phyloP scores from a whole-genome alignment of 1,284 basidiomycete species.

The Violaceomyces palustris region DNA sequence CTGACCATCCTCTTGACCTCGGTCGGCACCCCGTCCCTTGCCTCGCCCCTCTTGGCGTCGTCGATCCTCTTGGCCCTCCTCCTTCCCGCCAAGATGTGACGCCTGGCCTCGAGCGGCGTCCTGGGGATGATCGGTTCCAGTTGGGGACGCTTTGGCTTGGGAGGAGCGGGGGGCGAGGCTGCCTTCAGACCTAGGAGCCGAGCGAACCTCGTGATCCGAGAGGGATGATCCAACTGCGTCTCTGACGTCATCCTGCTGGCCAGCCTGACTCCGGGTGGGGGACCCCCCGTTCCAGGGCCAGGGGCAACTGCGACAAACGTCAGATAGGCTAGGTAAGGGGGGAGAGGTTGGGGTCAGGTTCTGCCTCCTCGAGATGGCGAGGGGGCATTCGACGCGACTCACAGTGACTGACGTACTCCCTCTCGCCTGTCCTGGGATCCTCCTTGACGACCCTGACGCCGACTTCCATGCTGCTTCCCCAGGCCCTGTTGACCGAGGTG shows the following conservation, averaged over 20 bases:
- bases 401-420: slow-evolving; percentile 51
- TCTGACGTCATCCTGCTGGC: too few species aligned
- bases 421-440: slow-evolving; percentile 26
- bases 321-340: slow-evolving; percentile 44
- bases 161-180: background rate
- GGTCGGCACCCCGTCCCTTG: slow-evolving; percentile 26
- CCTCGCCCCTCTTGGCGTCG: slow-evolving; percentile 30
- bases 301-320: slow-evolving; percentile 55
- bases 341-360: background rate
- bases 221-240: too few species aligned
- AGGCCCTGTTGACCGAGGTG: slow-evolving; percentile 53
- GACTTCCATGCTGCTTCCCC: slow-evolving; percentile 53
- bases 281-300: too few species aligned
- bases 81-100: slow-evolving; percentile 53
- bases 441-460: slow-evolving; percentile 53
- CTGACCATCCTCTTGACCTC: slow-evolving; percentile 35
- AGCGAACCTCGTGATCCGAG: too few species aligned
- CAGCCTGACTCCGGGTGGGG: too few species aligned
- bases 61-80: slow-evolving; percentile 49
- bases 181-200: background rate
- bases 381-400: background rate
- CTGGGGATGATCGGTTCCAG: slow-evolving; percentile 41
- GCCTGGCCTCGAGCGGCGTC: slow-evolving; percentile 51
- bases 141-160: slow-evolving; percentile 23
- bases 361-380: background rate